Evolutionary conservation across 2,329 filamentous ascomycete genomes (phyloP).

Genomic region (Monosporascus cannonballus): DNA sequence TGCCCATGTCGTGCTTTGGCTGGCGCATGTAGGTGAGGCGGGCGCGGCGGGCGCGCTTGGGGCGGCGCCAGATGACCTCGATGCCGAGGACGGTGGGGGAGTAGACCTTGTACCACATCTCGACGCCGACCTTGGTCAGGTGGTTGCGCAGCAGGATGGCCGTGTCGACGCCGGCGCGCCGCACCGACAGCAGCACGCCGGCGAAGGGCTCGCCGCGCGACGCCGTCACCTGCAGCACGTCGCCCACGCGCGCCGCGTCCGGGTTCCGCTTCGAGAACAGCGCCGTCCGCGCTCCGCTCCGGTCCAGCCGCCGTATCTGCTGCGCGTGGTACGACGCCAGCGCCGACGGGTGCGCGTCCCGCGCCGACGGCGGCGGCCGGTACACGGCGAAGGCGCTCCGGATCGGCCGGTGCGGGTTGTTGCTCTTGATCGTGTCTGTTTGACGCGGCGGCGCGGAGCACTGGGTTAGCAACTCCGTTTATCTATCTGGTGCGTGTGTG

Average conservation of each 20-base stretch:
- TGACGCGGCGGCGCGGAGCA: background rate
- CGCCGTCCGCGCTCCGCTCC: constrained; percentile 71
- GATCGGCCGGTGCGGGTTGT: constrained; percentile 21
- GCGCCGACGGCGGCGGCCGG: constrained; percentile 50
- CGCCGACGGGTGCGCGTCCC: constrained; percentile 56
- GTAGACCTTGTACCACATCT: constrained; percentile 98
- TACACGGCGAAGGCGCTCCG: constrained; percentile 46
- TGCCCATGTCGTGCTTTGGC: constrained; percentile 81
- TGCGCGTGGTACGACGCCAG: constrained; percentile 59
- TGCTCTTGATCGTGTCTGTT: constrained; percentile 25
- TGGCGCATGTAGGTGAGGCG: constrained; percentile 87
- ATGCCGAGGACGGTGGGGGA: constrained; percentile 83
- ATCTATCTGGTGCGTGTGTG: background rate
- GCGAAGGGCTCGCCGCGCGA: constrained; percentile 79
- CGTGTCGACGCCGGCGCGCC: constrained; percentile 81
- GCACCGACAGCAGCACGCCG: constrained; percentile 82
- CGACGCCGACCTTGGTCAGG: constrained; percentile 78
- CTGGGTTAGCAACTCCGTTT: constrained; percentile 2
- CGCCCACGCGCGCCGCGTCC: constrained; percentile 76
- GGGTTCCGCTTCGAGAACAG: constrained; percentile 75
- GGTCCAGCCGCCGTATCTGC: constrained; percentile 74
- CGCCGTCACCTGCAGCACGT: constrained; percentile 85
- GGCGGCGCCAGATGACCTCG: constrained; percentile 82
- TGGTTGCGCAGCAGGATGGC: constrained; percentile 81
- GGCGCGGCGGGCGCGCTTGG: constrained; percentile 80